A percentile compares a stretch with the other conserved stretches of the same genome.
phyloP scores from a whole-genome alignment of 164 flowering plant genomes.

The Chimonanthus praecox region DNA sequence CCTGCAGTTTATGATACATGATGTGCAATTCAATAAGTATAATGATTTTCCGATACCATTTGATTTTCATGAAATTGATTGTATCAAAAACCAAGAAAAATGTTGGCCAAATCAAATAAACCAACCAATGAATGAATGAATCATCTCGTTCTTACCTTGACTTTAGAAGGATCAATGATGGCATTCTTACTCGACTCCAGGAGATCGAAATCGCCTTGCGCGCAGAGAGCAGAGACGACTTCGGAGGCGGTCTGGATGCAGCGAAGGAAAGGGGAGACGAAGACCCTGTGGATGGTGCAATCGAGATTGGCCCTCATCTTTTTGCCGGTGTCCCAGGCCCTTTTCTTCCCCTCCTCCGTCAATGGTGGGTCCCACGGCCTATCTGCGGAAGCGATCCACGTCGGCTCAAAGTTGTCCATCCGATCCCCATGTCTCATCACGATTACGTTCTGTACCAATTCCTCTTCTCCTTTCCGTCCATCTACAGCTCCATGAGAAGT shows the following conservation, averaged over 20 bases:
- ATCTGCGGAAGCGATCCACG: conserved; percentile 50
- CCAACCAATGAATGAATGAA: too few species aligned
- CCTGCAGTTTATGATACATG: too few species aligned
- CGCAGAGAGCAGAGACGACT: conserved; percentile 50
- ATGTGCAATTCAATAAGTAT: too few species aligned
- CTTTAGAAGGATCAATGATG: conserved; percentile 44
- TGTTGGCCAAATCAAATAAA: too few species aligned
- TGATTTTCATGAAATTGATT: too few species aligned
- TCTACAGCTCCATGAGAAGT: background rate
- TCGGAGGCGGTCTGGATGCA: conserved; percentile 77
- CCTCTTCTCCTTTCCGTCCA: background rate
- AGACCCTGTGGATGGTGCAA: conserved; percentile 57
- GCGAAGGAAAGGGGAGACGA: conserved; percentile 77
- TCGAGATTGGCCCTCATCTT: conserved; percentile 29
- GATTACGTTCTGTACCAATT: conserved; percentile 51
- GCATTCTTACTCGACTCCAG: conserved; percentile 23
- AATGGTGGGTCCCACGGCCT: conserved; percentile 88
- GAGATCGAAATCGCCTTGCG: conserved; percentile 22
- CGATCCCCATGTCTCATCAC: conserved; percentile 96
- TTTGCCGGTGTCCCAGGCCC: conserved; percentile 57
- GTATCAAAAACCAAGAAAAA: too few species aligned
- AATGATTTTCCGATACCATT: too few species aligned
- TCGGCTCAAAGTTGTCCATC: conserved; percentile 54
- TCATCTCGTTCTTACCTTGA: conserved; percentile 41
- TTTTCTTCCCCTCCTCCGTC: conserved; percentile 33